phyloP scores from a whole-genome alignment of 225 moss, liverwort and hornwort species.

The Physcomitrium patens region DNA sequence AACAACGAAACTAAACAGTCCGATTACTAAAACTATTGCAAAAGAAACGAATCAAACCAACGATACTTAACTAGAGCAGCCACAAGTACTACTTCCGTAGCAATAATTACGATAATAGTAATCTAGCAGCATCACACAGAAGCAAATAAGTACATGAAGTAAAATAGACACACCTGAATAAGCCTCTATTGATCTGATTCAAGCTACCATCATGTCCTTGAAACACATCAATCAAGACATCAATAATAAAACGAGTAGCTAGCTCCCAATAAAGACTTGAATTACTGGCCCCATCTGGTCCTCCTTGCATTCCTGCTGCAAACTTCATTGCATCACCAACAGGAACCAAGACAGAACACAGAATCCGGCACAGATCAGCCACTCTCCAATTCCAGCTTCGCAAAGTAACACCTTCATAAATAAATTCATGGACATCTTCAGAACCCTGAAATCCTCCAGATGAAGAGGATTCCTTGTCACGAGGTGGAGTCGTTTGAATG shows the following conservation, averaged over 20 bases:
- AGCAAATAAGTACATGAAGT: slow-evolving; percentile 20
- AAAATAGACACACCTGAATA: slow-evolving; percentile 45
- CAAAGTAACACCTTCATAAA: slow-evolving; percentile 63
- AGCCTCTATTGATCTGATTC: slow-evolving; percentile 30
- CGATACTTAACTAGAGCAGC: neutral
- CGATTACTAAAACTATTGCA: neutral
- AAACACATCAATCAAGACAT: slow-evolving; percentile 74
- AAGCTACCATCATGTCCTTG: slow-evolving; percentile 50
- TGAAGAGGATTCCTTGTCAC: slow-evolving; percentile 27
- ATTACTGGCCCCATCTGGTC: slow-evolving; percentile 55
- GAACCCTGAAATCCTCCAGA: slow-evolving; percentile 38
- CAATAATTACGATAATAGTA: slow-evolving; percentile 17
- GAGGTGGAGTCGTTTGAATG: slow-evolving; percentile 22
- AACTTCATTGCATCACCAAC: slow-evolving; percentile 74
- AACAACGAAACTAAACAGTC: slow-evolving; percentile 7
- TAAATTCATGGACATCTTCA: slow-evolving; percentile 43
- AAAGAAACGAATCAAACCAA: slow-evolving; percentile 17
- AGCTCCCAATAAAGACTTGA: slow-evolving; percentile 80
- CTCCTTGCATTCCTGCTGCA: slow-evolving; percentile 68
- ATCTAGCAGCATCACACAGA: slow-evolving; percentile 14
- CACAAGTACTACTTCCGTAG: slow-evolving; percentile 13
- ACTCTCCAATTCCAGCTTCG: slow-evolving; percentile 84
- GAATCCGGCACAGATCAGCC: slow-evolving; percentile 74
- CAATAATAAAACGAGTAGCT: slow-evolving; percentile 73
- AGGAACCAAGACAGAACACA: slow-evolving; percentile 75